Conservation (phyloP, 1,139 yeast genomes). For the Nakaseomyces uthaithaninus region DNA sequence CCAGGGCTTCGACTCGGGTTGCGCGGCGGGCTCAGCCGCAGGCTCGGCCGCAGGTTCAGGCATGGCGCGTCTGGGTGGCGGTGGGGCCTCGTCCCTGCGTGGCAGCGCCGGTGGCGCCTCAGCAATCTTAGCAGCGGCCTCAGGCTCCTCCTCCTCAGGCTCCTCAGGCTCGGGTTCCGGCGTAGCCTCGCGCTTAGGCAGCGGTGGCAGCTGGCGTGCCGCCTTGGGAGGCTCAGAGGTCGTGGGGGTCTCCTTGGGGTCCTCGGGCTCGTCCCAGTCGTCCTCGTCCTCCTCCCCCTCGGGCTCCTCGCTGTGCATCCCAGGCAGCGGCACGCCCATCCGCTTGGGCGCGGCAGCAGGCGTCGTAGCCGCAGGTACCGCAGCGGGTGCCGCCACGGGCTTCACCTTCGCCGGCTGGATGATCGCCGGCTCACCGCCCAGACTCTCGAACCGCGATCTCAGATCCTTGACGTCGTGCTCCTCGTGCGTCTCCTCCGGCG, state of each 20-base stretch:
- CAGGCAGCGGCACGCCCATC: slow-evolving; percentile 30
- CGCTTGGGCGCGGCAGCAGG: slow-evolving; percentile 13
- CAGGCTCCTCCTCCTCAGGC: slow-evolving; percentile 12
- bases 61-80: slow-evolving; percentile 12
- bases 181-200: slow-evolving; percentile 20
- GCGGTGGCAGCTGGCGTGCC: slow-evolving; percentile 15
- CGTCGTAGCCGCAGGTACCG: slow-evolving; percentile 8
- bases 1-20: slow-evolving; percentile 37
- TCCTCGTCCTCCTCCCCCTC: slow-evolving; percentile 30
- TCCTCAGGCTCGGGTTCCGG: slow-evolving; percentile 12
- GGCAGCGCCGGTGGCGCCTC: slow-evolving; percentile 7
- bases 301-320: slow-evolving; percentile 27
- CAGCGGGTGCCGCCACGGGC: slow-evolving; percentile 8
- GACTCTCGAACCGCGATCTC: slow-evolving; percentile 32
- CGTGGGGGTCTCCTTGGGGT: no score
- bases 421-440: slow-evolving; percentile 15
- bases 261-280: slow-evolving; percentile 31
- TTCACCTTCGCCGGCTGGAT: slow-evolving; percentile 25
- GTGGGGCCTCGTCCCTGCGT: slow-evolving; percentile 10
- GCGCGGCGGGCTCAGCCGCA: slow-evolving; percentile 19
- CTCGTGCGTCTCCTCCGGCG: slow-evolving; percentile 15
- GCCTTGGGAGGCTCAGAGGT: slow-evolving; percentile 20
- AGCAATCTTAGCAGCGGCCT: slow-evolving; percentile 3
- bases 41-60: slow-evolving; percentile 9
- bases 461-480: slow-evolving; percentile 30